These are phyloP conservation scores for Colletotrichum cordylinicola DNA, from an alignment of 2,329 filamentous ascomycete genomes.

Conservation along the genomic window DNA sequence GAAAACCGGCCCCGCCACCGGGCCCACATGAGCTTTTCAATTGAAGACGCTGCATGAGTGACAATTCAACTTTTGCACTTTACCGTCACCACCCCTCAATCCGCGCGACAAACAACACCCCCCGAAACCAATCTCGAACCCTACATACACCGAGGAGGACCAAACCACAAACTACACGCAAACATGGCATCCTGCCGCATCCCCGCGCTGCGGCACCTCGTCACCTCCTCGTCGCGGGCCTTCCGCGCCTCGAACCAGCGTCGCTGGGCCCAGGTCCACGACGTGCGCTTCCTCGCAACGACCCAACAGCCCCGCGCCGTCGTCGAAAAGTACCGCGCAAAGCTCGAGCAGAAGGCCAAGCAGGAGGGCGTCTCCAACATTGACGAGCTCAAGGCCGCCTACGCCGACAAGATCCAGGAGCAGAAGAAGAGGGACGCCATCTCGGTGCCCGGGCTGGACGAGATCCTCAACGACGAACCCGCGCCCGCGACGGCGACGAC, in stretches of 20 bases:
- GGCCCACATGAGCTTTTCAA: conserved; percentile 12
- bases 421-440: conserved; percentile 72
- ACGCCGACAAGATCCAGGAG: conserved; percentile 81
- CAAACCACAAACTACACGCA: not conserved
- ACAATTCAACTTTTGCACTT: not conserved
- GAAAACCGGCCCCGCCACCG: conserved; percentile 8
- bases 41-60: conserved; percentile 11
- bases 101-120: not conserved
- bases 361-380: conserved; percentile 74
- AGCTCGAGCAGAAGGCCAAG: conserved; percentile 83
- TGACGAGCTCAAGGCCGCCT: conserved; percentile 79
- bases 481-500: conserved; percentile 36
- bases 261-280: conserved; percentile 90
- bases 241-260: conserved; percentile 61
- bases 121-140: not conserved
- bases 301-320: conserved; percentile 72
- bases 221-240: conserved; percentile 35
- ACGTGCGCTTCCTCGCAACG: conserved; percentile 88
- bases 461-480: conserved; percentile 28
- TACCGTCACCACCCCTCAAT: not conserved
- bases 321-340: conserved; percentile 84
- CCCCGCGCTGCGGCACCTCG: conserved; percentile 53
- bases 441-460: conserved; percentile 41
- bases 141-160: not conserved
- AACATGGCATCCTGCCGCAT: conserved; percentile 56